These are phyloP conservation scores for Rhytidhysteron rufulum DNA, from an alignment of 2,329 filamentous ascomycete species.

Conservation along the genomic window DNA sequence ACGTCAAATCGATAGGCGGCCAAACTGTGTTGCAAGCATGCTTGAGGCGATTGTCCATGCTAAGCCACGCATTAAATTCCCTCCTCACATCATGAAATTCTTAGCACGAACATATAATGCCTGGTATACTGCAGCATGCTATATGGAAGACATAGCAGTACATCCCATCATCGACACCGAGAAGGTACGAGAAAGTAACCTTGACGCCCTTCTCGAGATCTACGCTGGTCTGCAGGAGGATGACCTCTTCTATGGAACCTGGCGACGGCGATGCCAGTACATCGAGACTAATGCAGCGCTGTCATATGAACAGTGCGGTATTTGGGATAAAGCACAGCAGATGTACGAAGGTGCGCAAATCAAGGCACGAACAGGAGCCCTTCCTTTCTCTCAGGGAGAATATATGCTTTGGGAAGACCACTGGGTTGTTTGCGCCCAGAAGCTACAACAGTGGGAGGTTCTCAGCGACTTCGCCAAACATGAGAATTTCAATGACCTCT, in stretches of 20 bases:
- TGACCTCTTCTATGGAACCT: conserved; percentile 95
- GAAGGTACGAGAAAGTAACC: conserved; percentile 83
- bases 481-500: conserved; percentile 95
- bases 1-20: conserved; percentile 88
- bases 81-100: conserved; percentile 94
- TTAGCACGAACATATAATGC: conserved; percentile 90
- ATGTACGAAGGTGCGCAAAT: conserved; percentile 97
- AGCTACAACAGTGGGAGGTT: conserved; percentile 98
- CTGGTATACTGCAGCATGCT: conserved; percentile 92
- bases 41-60: conserved; percentile 83
- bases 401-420: conserved; percentile 99
- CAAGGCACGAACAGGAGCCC: conserved; percentile 91
- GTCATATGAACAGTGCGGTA: conserved; percentile 97
- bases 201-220: conserved; percentile 91
- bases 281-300: conserved; percentile 96
- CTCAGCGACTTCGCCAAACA: conserved; percentile 97
- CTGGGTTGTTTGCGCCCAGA: conserved; percentile 96
- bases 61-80: conserved; percentile 84
- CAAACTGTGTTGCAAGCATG: conserved; percentile 91
- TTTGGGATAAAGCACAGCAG: conserved; percentile 98
- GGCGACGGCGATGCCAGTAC: conserved; percentile 91
- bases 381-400: conserved; percentile 92
- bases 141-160: conserved; percentile 85
- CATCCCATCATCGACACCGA: conserved; percentile 80
- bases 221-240: conserved; percentile 91